Evolutionary conservation across 495 filamentous ascomycete species (phyloP).

Genomic region (Aspergillus cavernicola): DNA sequence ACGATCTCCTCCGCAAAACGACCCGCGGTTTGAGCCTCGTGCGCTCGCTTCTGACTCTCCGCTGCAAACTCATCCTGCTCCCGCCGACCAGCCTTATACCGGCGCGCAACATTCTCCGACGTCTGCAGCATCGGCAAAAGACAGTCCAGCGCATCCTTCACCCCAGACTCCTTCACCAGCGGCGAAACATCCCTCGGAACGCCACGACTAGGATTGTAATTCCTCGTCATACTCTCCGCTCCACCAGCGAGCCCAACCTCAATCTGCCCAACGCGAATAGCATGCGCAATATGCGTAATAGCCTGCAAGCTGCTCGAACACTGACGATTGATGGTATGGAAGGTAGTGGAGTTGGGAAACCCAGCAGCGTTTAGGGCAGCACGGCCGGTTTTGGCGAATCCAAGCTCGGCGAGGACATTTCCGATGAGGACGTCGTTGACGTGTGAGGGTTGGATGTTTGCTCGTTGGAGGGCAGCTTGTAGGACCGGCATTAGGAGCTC

Average conservation of each 20-base stretch:
- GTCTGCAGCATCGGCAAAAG: slow-evolving; percentile 87
- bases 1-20: slow-evolving; percentile 82
- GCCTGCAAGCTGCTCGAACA: slow-evolving; percentile 88
- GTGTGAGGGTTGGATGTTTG: slow-evolving; percentile 33
- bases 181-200: slow-evolving; percentile 67
- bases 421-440: slow-evolving; percentile 75
- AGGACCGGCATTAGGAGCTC: slow-evolving; percentile 62
- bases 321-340: slow-evolving; percentile 77
- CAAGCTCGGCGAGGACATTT: slow-evolving; percentile 78
- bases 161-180: slow-evolving; percentile 49
- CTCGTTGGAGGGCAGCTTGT: slow-evolving; percentile 52
- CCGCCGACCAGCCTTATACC: slow-evolving; percentile 71
- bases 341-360: slow-evolving; percentile 75
- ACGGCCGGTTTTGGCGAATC: slow-evolving; percentile 76
- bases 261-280: slow-evolving; percentile 70
- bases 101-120: slow-evolving; percentile 77
- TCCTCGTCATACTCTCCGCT: slow-evolving; percentile 73
- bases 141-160: slow-evolving; percentile 72
- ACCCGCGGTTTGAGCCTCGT: slow-evolving; percentile 75
- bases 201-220: slow-evolving; percentile 56
- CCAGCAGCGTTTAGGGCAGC: slow-evolving; percentile 79
- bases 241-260: slow-evolving; percentile 77
- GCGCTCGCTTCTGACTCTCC: slow-evolving; percentile 72
- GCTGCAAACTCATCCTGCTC: slow-evolving; percentile 73
- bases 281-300: slow-evolving; percentile 77